phyloP scores from a whole-genome alignment of 2,329 filamentous ascomycete species.

The Talaromyces sp. region DNA sequence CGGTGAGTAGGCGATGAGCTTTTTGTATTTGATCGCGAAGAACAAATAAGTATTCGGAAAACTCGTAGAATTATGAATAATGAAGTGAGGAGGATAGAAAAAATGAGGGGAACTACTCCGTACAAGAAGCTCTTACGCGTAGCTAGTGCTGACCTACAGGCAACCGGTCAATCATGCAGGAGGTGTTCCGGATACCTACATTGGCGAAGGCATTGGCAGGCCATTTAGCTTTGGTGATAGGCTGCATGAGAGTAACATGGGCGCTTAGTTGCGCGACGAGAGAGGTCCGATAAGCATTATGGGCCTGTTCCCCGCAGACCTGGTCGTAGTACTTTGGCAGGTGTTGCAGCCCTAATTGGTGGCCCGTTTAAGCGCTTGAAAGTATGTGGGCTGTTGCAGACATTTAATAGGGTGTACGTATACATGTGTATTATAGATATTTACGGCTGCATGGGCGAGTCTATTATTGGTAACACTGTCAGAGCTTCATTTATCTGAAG shows the following conservation, averaged over 20 bases:
- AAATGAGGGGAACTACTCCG: not conserved
- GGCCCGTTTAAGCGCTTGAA: not conserved
- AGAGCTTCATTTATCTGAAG: not conserved
- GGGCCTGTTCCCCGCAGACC: constrained; percentile 2
- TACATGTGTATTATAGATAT: not conserved
- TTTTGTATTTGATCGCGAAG: not conserved
- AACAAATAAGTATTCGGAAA: not conserved
- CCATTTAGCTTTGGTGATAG: constrained; percentile 8
- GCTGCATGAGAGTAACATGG: constrained; percentile 6
- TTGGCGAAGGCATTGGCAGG: constrained; percentile 1
- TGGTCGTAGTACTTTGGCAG: not conserved
- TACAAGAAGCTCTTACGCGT: not conserved
- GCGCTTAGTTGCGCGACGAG: constrained; percentile 13
- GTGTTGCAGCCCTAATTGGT: not conserved
- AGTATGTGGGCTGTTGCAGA: not conserved
- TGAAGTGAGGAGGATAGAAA: not conserved
- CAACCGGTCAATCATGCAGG: not conserved
- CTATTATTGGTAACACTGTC: not conserved
- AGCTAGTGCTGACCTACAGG: not conserved
- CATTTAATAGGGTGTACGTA: not conserved
- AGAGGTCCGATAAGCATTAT: constrained; percentile 14
- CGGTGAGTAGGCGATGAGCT: not conserved
- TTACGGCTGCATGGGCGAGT: not conserved
- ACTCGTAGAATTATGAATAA: not conserved
- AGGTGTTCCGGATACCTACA: not conserved